Conservation (phyloP, 306 rosid species). For the Quercus engelmannii region DNA sequence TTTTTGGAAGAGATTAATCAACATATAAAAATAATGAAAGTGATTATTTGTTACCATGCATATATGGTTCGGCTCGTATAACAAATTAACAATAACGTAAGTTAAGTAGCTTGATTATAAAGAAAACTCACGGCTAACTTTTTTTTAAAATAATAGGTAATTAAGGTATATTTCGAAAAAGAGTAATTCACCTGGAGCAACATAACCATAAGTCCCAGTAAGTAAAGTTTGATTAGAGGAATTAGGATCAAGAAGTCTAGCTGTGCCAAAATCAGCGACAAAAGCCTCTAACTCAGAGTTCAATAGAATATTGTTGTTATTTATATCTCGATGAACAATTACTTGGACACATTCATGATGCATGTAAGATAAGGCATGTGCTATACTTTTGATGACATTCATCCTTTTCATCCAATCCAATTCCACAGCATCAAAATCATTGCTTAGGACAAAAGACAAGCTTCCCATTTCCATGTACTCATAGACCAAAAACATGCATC, state of each 20-base stretch:
- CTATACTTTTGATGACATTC: background rate
- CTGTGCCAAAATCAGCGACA: constrained; percentile 17
- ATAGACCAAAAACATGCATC: constrained; percentile 17
- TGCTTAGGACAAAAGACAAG: background rate
- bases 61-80: no score
- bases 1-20: background rate
- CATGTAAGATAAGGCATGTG: constrained; percentile 16
- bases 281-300: background rate
- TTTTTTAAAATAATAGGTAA: background rate
- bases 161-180: background rate
- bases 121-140: no score
- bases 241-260: constrained; percentile 7
- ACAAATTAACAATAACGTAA: no score
- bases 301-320: constrained; percentile 15
- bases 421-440: background rate
- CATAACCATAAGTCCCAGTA: constrained; percentile 8
- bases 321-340: constrained; percentile 14
- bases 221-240: constrained; percentile 16
- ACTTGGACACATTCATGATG: constrained; percentile 14
- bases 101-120: no score
- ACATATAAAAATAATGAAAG: background rate
- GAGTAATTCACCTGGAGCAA: constrained; percentile 14
- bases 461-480: constrained; percentile 25
- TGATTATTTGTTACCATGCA: background rate
- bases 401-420: constrained; percentile 15